These are phyloP conservation scores for Alliaria petiolata DNA, from an alignment of 345 rosid genomes.

Conservation along the genomic window DNA sequence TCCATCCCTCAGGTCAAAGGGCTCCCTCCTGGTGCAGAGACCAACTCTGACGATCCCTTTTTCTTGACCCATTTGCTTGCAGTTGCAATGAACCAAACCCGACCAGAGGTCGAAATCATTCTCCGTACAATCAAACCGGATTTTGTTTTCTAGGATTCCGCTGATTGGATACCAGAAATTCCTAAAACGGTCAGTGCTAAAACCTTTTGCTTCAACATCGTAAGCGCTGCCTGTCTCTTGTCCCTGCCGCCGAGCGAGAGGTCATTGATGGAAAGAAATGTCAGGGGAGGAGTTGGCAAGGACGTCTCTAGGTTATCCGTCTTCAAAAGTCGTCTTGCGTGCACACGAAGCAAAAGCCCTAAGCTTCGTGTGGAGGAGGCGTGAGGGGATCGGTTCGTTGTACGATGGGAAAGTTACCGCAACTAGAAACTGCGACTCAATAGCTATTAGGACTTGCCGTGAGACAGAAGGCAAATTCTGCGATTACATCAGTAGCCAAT, in stretches of 20 bases:
- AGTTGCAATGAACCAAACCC: conserved; percentile 55
- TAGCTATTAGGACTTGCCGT: conserved; percentile 61
- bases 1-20: conserved; percentile 48
- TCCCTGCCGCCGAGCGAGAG: conserved; percentile 51
- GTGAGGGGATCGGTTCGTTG: conserved; percentile 51
- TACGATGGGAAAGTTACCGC: conserved; percentile 40
- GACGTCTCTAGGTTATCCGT: conserved; percentile 62
- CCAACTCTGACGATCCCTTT: conserved; percentile 64
- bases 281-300: conserved; percentile 43
- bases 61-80: conserved; percentile 39
- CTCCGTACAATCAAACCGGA: conserved; percentile 37
- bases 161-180: conserved; percentile 61
- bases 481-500: conserved; percentile 52
- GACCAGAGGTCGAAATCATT: conserved; percentile 46
- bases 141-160: conserved; percentile 46
- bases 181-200: conserved; percentile 51
- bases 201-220: conserved; percentile 43
- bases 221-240: conserved; percentile 53
- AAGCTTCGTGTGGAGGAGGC: conserved; percentile 43
- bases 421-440: conserved; percentile 48
- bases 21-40: conserved; percentile 68
- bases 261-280: conserved; percentile 20
- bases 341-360: conserved; percentile 41
- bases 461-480: conserved; percentile 66
- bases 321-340: conserved; percentile 42